Base-by-base conservation (phyloP, 768 basidiomycete genomes). In the Lenzites betulinus region DNA sequence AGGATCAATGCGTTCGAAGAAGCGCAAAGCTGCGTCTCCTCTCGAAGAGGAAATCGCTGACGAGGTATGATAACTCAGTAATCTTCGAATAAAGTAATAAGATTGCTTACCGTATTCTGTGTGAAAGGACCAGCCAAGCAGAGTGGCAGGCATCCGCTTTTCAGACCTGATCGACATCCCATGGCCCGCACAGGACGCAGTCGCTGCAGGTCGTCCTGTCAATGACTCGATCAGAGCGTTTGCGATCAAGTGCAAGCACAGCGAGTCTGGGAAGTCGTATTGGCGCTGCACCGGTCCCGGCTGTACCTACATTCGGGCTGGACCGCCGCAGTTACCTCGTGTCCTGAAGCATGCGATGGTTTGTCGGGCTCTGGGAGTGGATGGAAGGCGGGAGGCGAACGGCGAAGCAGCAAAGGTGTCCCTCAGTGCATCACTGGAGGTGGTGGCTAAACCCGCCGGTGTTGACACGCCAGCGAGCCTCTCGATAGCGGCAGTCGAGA, bases 111-210 rank as follows among this genome's bases (percentile, higher is more conserved):
- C 35, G 13, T 7, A 13, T 16, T 6, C n/a, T 42, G 41, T 6
- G n/a, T n/a, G n/a, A n/a, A n/a, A n/a, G 38, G 36, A 23, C 12
- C 8, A 23, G 2, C 22, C 35, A 3, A 25, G 20, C 11, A 6
- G 9, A 12, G 22, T n/a, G 3, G 28, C 13, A 9, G 30, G 51
- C 13, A 22, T 51, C 15, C 35, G 36, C n/a, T 13, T 52, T 4
- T 18, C 28, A 12, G 36, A 52, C 51, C 51, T 52, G 5, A 15
- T 52, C 23, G 51, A 52, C 51, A 52, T 52, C 33, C 51, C 51
- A 5, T 52, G 36, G 51, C 38, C 11, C 26, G 7, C 51, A 4
- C 49, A 18, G 13, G 22, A 51, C 12, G 51, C 11, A 4, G 38
- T 39, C 11, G 12, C 22, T 20, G 20, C 38, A 25, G 51, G 51